Percentiles rank a stretch among this genome's conserved stretches.
Evolutionary conservation across 2,329 filamentous ascomycete species (phyloP).

Genomic region (Stagonosporopsis vannaccii): DNA sequence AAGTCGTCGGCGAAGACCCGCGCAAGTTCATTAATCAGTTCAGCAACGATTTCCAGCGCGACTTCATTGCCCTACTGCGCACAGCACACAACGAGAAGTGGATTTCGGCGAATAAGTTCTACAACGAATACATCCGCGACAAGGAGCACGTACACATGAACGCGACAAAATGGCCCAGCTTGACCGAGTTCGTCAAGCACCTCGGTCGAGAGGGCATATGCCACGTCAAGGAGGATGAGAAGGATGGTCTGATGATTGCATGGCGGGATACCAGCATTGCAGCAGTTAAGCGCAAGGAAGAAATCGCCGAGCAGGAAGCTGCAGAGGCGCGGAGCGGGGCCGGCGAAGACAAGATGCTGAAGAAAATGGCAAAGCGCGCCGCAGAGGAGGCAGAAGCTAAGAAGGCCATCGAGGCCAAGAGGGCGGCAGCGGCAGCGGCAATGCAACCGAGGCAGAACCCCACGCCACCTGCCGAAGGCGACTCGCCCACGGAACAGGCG

Average conservation of each 20-base stretch:
- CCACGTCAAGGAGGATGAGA: slow-evolving; percentile 81
- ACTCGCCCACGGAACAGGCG: slow-evolving; percentile 30
- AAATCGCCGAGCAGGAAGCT: slow-evolving; percentile 80
- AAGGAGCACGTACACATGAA: slow-evolving; percentile 87
- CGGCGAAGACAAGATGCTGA: slow-evolving; percentile 81
- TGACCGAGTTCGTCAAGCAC: slow-evolving; percentile 90
- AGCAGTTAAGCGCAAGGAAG: slow-evolving; percentile 79
- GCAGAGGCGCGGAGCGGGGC: slow-evolving; percentile 92
- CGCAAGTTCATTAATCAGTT: slow-evolving; percentile 84
- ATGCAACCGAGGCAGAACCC: slow-evolving; percentile 47
- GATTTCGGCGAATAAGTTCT: slow-evolving; percentile 90
- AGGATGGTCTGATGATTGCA: slow-evolving; percentile 83
- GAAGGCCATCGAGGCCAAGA: slow-evolving; percentile 50
- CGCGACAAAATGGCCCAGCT: slow-evolving; percentile 82
- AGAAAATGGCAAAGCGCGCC: slow-evolving; percentile 82
- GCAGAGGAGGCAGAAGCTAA: slow-evolving; percentile 60
- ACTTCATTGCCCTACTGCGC: slow-evolving; percentile 78
- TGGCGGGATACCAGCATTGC: slow-evolving; percentile 95
- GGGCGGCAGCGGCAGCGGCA: slow-evolving; percentile 52
- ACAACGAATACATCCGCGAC: slow-evolving; percentile 86
- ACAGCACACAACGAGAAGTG: slow-evolving; percentile 91
- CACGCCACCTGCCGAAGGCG: slow-evolving; percentile 44
- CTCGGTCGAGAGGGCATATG: slow-evolving; percentile 87
- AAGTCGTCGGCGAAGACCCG: slow-evolving; percentile 85
- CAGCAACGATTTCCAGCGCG: slow-evolving; percentile 79